Evolutionary conservation across 2,329 filamentous ascomycete genomes (phyloP).

Genomic region (Colletotrichum incanum): DNA sequence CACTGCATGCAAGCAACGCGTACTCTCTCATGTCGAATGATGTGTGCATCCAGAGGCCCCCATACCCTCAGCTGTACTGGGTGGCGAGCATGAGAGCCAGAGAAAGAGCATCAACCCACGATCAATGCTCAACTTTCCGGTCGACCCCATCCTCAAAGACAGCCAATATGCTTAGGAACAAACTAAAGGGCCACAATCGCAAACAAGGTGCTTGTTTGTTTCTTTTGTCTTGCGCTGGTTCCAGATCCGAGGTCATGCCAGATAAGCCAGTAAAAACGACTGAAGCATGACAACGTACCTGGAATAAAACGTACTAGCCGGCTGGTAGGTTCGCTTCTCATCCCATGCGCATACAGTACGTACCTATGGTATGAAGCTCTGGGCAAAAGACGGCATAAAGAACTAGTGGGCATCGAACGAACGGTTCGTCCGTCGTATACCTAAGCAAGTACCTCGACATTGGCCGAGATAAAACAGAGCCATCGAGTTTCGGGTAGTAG

Average conservation of each 20-base stretch:
- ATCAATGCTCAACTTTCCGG: neutral
- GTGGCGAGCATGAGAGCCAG: neutral
- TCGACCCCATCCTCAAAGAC: neutral
- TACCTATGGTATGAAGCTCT: neutral
- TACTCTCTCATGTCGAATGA: neutral
- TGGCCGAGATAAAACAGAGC: slow-evolving; percentile 32
- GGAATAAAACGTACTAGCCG: neutral
- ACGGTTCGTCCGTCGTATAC: slow-evolving; percentile 11
- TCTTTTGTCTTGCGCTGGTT: slow-evolving; percentile 7
- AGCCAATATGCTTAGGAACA: neutral
- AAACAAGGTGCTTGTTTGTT: slow-evolving; percentile 5
- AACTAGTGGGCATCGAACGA: neutral
- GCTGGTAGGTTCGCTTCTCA: neutral
- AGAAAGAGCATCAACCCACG: neutral
- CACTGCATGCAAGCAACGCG: neutral
- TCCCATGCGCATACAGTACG: neutral
- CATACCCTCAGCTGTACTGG: neutral
- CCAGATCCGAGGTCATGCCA: slow-evolving; percentile 14
- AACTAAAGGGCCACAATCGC: neutral
- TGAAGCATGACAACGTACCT: neutral
- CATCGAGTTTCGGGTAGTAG: slow-evolving; percentile 19
- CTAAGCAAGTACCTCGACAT: slow-evolving; percentile 1
- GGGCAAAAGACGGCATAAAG: neutral
- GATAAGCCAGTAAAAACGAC: neutral
- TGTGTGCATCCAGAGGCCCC: neutral